Evolutionary conservation across 495 filamentous ascomycete species (phyloP), one percentile per base, ranked within the genome.

Genomic region (Neurospora tetrasperma): DNA sequence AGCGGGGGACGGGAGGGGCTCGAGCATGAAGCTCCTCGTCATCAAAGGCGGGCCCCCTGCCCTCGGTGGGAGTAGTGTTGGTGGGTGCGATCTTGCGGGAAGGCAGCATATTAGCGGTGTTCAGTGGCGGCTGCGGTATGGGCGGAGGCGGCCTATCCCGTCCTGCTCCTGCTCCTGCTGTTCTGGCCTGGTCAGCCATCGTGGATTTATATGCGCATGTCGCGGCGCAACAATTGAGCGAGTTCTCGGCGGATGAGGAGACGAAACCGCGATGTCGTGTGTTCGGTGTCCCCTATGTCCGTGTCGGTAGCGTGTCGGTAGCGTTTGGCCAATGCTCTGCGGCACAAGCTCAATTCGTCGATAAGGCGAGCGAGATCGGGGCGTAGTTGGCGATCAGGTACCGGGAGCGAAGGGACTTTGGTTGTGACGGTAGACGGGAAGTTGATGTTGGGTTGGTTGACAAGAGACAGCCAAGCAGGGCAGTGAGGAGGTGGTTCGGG

Each of bases 21-120:
- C 79, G 77, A 40, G 81, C 78, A 35, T 73, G 74, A 69, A 69
- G 68, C 35, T 78, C 78, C 70, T 69, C 70, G 20, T 73, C 73
- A 69, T 79, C 76, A 76, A 73, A 71, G 73, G 71, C 62, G 72
- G 73, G 43, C 72, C 39, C 23, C 41, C 66, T 72, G 73, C 81
- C 78, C n/a, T 76, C 74, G 31, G 59, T 69, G 48, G 74, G 71
- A 42, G 14, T 20, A 31, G 54, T 31, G 23, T 69, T 38, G 76
- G 71, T 14, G 76, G 46, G 35, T 74, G 77, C 48, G 80, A 84
- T 86, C 74, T 81, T 83, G 74, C 83, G 81, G 66, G 84, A 83
- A 7, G 83, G 81, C 41, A 83, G 74, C 41, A 81, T 76, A 72
- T 84, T 84, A 46, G 73, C 73, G 71, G 73, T 80, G 71, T 59